Conservation (phyloP, 2,329 filamentous ascomycete species). For the Claviceps sp. region DNA sequence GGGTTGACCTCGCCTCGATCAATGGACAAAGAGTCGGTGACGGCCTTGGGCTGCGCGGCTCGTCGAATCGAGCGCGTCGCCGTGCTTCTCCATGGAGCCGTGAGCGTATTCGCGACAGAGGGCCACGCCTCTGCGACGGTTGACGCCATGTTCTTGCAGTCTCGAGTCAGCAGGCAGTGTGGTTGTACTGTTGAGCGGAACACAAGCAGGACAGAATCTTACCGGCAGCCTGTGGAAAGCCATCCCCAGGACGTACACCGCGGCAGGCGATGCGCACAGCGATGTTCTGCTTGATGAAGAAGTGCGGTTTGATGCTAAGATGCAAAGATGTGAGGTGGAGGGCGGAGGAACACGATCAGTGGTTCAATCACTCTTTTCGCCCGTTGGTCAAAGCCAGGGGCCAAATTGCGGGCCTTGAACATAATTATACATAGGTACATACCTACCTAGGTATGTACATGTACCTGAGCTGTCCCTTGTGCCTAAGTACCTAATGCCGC, state of each 20-base stretch:
- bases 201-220: not conserved
- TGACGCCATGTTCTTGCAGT: slow-evolving; percentile 25
- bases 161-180: slow-evolving; percentile 8
- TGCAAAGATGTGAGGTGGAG: not conserved
- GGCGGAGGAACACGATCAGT: not conserved
- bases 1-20: slow-evolving; percentile 7
- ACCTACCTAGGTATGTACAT: too few relatives aligned
- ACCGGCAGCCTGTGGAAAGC: slow-evolving; percentile 19
- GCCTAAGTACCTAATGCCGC: too few relatives aligned
- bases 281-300: not conserved
- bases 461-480: too few relatives aligned
- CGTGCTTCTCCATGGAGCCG: slow-evolving; percentile 19
- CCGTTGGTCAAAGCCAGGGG: not conserved
- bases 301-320: not conserved
- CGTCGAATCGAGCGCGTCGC: slow-evolving; percentile 4
- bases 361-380: not conserved
- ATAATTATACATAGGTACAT: too few relatives aligned
- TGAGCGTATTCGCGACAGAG: slow-evolving; percentile 28
- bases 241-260: slow-evolving; percentile 9
- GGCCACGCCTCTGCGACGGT: slow-evolving; percentile 32
- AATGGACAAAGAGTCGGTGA: slow-evolving; percentile 1
- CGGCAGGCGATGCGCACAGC: not conserved
- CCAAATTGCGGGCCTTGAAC: not conserved
- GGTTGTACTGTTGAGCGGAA: too few relatives aligned
- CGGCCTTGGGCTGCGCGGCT: slow-evolving; percentile 4